Conservation (phyloP, 768 basidiomycete species). For the Psilocybe tampanensis region DNA sequence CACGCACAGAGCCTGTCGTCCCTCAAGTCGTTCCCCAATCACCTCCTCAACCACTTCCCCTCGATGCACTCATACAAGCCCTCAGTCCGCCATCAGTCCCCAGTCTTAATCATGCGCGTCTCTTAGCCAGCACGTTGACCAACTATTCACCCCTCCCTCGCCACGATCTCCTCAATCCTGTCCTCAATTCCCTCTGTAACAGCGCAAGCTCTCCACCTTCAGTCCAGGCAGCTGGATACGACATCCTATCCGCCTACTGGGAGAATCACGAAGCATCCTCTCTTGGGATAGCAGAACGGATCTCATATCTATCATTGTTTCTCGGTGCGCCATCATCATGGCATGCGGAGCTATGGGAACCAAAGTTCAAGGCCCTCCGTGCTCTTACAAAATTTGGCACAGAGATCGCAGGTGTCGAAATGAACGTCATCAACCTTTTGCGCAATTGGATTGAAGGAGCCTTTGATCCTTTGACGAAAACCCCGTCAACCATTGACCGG, state of each 20-base stretch:
- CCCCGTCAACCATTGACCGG: slow-evolving; percentile 35
- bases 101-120: slow-evolving; percentile 62
- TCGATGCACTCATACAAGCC: slow-evolving; percentile 44
- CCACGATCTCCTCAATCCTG: slow-evolving; percentile 53
- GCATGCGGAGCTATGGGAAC: slow-evolving; percentile 72
- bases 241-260: slow-evolving; percentile 71
- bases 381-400: slow-evolving; percentile 63
- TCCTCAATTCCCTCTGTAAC: slow-evolving; percentile 63
- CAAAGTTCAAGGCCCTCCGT: slow-evolving; percentile 65
- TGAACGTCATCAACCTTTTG: slow-evolving; percentile 53
- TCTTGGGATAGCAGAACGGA: slow-evolving; percentile 56
- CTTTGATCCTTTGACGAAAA: slow-evolving; percentile 51
- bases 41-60: slow-evolving; percentile 31
- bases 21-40: slow-evolving; percentile 24
- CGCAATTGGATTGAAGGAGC: slow-evolving; percentile 69
- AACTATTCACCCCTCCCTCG: slow-evolving; percentile 59
- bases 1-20: slow-evolving; percentile 19
- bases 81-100: slow-evolving; percentile 65
- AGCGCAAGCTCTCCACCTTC: slow-evolving; percentile 49
- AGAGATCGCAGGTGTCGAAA: slow-evolving; percentile 68
- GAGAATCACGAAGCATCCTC: slow-evolving; percentile 54
- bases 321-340: slow-evolving; percentile 48
- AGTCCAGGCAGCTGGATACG: slow-evolving; percentile 69
- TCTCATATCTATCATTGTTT: slow-evolving; percentile 69
- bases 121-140: slow-evolving; percentile 53